These are phyloP conservation scores for Raddia distichophylla DNA, from an alignment of 176 grass and related monocot species.

Conservation along the genomic window DNA sequence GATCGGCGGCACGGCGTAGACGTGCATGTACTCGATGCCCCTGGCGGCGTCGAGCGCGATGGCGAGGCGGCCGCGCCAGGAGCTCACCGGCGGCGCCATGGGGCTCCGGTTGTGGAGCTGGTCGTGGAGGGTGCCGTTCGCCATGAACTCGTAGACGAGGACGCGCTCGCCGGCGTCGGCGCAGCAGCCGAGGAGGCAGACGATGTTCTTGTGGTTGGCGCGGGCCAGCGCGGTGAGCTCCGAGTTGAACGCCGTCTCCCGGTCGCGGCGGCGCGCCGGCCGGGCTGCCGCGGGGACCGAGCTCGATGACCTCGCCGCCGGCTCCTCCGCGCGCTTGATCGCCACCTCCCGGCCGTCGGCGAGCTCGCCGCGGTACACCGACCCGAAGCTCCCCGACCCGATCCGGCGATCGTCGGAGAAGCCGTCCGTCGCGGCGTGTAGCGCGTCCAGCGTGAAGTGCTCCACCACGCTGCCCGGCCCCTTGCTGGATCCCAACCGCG, in stretches of 20 bases:
- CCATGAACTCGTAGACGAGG: slow-evolving; percentile 90
- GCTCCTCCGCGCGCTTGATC: slow-evolving; percentile 77
- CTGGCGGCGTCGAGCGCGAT: slow-evolving; percentile 82
- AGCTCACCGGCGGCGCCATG: slow-evolving; percentile 40
- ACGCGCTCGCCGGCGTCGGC: slow-evolving; percentile 61
- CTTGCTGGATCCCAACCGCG: slow-evolving; percentile 40
- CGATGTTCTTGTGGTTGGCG: slow-evolving; percentile 92
- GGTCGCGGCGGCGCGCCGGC: slow-evolving; percentile 55
- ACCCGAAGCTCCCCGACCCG: slow-evolving; percentile 88
- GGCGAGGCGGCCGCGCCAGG: slow-evolving; percentile 60
- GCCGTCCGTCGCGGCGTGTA: slow-evolving; percentile 57
- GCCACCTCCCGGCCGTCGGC: slow-evolving; percentile 64
- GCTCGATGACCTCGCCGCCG: slow-evolving; percentile 37
- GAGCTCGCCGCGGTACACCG: slow-evolving; percentile 76
- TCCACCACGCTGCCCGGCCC: slow-evolving; percentile 57
- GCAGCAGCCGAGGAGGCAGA: slow-evolving; percentile 85
- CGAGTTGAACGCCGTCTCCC: slow-evolving; percentile 76
- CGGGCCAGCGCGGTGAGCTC: slow-evolving; percentile 82
- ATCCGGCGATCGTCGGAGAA: slow-evolving; percentile 71
- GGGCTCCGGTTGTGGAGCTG: slow-evolving; percentile 67
- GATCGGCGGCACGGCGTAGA: slow-evolving; percentile 89
- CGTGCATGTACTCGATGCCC: slow-evolving; percentile 95
- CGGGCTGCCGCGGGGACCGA: slow-evolving; percentile 21
- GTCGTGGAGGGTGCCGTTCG: slow-evolving; percentile 84
- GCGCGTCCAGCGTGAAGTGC: slow-evolving; percentile 51